Evolutionary conservation across 164 flowering plant genomes (phyloP).

Genomic region (Stephania yunnanensis): DNA sequence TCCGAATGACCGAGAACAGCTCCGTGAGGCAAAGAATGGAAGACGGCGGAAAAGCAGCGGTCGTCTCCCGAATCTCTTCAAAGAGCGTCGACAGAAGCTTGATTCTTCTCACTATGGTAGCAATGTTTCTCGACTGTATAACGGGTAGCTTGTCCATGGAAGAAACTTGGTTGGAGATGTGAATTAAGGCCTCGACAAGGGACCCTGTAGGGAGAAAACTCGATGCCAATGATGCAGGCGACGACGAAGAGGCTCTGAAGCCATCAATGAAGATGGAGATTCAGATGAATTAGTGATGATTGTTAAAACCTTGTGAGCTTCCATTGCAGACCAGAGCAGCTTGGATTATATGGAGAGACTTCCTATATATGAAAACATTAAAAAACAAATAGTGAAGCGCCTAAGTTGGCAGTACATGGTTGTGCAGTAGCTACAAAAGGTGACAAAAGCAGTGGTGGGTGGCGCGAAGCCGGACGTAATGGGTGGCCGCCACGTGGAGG

Average conservation of each 20-base stretch:
- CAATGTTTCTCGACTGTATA: conserved; percentile 36
- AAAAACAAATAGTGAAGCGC: conserved; percentile 7
- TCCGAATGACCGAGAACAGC: conserved; percentile 40
- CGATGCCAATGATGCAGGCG: conserved; percentile 29
- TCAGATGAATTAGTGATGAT: no score
- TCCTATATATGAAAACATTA: not conserved
- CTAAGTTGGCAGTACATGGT: conserved; percentile 33
- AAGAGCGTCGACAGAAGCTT: conserved; percentile 60
- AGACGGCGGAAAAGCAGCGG: conserved; percentile 49
- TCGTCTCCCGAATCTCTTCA: conserved; percentile 56
- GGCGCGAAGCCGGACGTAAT: conserved; percentile 17
- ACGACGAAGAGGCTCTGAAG: conserved; percentile 13
- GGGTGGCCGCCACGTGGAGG: conserved; percentile 54
- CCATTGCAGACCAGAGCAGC: conserved; percentile 5
- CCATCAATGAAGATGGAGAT: not conserved
- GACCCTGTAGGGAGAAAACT: conserved; percentile 50
- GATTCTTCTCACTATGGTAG: conserved; percentile 47
- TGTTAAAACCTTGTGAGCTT: not conserved
- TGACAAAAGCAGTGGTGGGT: conserved; percentile 21
- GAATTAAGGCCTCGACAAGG: conserved; percentile 47
- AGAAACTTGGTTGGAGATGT: conserved; percentile 40
- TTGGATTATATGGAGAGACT: not conserved
- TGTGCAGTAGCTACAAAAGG: conserved; percentile 20
- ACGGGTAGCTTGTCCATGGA: conserved; percentile 41
- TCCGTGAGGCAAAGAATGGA: conserved; percentile 61